A percentile compares a stretch with the other conserved stretches of the same genome.
Evolutionary conservation across 257 asterid genomes (phyloP).

Genomic region (Penstemon davidsonii): DNA sequence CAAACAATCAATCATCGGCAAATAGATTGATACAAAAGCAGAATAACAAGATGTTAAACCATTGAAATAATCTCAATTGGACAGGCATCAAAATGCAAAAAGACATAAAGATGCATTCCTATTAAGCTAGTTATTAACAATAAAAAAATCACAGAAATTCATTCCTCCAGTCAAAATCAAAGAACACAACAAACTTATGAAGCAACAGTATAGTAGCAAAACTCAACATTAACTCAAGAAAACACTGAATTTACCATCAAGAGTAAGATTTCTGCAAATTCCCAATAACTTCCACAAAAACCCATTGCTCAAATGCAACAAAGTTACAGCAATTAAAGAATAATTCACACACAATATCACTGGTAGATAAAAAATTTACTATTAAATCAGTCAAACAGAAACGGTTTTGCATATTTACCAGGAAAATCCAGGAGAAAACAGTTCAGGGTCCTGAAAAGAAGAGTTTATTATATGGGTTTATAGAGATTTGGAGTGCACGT

Average conservation of each 20-base stretch:
- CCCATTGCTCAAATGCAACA: conserved; percentile 6
- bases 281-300: conserved; percentile 14
- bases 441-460: conserved; percentile 8
- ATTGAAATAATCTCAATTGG: background rate
- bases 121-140: background rate
- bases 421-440: conserved; percentile 21
- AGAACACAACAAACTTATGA: background rate
- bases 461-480: conserved; percentile 24
- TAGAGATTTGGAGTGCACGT: conserved; percentile 30
- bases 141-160: background rate
- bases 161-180: background rate
- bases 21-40: background rate
- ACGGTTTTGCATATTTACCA: conserved; percentile 20
- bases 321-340: background rate
- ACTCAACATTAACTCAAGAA: too few relatives aligned
- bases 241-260: background rate
- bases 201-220: background rate
- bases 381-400: background rate
- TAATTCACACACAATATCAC: conserved; percentile 4
- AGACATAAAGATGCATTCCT: background rate
- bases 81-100: background rate
- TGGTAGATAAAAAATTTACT: background rate
- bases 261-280: background rate
- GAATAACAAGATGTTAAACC: background rate
- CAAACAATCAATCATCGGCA: background rate